Conservation (phyloP, 129 eudicot genomes). For the Tanacetum coccineum region DNA sequence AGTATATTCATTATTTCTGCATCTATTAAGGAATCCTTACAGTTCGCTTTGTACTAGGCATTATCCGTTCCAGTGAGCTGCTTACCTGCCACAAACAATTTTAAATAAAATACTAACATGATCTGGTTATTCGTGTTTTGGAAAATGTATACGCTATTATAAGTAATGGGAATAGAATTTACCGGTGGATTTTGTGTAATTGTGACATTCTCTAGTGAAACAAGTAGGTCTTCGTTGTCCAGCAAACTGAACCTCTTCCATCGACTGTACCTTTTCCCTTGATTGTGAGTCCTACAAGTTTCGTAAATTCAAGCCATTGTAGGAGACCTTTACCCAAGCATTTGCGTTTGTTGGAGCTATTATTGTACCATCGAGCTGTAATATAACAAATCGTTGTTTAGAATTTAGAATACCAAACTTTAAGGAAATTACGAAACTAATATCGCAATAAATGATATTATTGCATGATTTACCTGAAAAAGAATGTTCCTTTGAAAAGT, state of each 20-base stretch:
- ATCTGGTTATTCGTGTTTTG: not conserved
- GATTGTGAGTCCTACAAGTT: slow-evolving; percentile 77
- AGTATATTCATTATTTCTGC: not conserved
- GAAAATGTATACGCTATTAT: not conserved
- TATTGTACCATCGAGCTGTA: slow-evolving; percentile 87
- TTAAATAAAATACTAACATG: slow-evolving; percentile 13
- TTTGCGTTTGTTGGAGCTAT: slow-evolving; percentile 71
- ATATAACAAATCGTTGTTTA: slow-evolving; percentile 3
- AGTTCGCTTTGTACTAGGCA: slow-evolving; percentile 87
- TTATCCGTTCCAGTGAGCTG: slow-evolving; percentile 50
- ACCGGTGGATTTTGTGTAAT: slow-evolving; percentile 45
- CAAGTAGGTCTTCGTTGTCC: slow-evolving; percentile 58
- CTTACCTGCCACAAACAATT: slow-evolving; percentile 44
- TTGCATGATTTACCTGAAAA: slow-evolving; percentile 54
- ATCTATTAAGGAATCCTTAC: slow-evolving; percentile 45
- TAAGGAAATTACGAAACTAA: not conserved
- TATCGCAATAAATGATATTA: slow-evolving; percentile 10
- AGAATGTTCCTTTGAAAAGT: slow-evolving; percentile 70
- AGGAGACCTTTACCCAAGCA: slow-evolving; percentile 69
- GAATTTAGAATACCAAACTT: not conserved
- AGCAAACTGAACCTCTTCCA: slow-evolving; percentile 93
- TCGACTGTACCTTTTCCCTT: slow-evolving; percentile 75
- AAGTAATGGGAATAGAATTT: slow-evolving; percentile 17
- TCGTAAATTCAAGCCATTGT: slow-evolving; percentile 90
- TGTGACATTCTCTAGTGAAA: slow-evolving; percentile 49